Conservation (phyloP, 1,284 basidiomycete species). For the Hemileia vastatrix region DNA sequence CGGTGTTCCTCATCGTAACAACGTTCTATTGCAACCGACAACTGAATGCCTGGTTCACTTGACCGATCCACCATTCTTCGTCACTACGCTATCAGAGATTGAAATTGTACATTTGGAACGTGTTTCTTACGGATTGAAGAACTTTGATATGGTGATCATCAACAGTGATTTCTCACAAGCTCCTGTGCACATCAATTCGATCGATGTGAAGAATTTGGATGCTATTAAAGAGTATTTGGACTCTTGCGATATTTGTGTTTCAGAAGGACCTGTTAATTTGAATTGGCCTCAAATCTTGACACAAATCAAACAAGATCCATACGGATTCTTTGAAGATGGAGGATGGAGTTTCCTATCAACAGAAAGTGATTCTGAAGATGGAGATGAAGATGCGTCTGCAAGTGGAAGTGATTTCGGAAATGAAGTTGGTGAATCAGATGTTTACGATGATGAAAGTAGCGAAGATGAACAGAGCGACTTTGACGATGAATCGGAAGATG, state of each 20-base stretch:
- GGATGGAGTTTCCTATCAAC: too few relatives aligned
- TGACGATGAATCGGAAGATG: constrained; percentile 46
- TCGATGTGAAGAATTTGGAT: constrained; percentile 74
- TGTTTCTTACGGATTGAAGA: constrained; percentile 89
- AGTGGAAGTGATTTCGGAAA: too few relatives aligned
- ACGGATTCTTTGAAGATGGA: too few relatives aligned
- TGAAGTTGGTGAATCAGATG: too few relatives aligned
- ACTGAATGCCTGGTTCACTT: constrained; percentile 95
- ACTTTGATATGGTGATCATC: constrained; percentile 93
- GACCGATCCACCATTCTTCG: constrained; percentile 91
- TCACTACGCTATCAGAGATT: constrained; percentile 86
- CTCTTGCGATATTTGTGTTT: constrained; percentile 93
- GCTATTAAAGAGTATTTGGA: constrained; percentile 98
- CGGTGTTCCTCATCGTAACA: constrained; percentile 91
- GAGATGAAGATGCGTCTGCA: too few relatives aligned
- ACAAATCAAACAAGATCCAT: constrained; percentile 43
- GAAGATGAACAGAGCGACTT: too few relatives aligned
- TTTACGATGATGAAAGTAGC: too few relatives aligned
- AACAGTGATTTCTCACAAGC: constrained; percentile 90
- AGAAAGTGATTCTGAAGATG: too few relatives aligned
- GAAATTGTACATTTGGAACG: constrained; percentile 95
- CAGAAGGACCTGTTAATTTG: constrained; percentile 91
- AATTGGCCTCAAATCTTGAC: constrained; percentile 98
- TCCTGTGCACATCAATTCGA: constrained; percentile 92
- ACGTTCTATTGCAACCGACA: constrained; percentile 85